These are phyloP conservation scores for Rheum nobile DNA, from an alignment of 148 eudicot genomes.

Conservation along the genomic window DNA sequence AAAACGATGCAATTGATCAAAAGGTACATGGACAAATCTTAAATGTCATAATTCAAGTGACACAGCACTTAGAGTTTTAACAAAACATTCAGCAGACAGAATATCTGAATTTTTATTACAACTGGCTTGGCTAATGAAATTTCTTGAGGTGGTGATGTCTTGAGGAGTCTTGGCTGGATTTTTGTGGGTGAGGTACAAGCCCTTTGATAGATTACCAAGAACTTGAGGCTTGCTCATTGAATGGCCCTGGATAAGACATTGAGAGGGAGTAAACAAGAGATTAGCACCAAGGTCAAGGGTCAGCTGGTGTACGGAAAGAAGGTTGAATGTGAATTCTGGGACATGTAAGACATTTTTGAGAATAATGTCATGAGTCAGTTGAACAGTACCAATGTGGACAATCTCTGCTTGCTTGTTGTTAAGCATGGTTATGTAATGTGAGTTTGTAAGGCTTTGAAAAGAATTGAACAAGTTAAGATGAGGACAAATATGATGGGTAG, in stretches of 20 bases:
- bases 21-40: background rate
- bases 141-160: background rate
- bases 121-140: background rate
- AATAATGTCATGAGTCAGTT: background rate
- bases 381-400: background rate
- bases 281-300: background rate
- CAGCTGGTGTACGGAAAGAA: background rate
- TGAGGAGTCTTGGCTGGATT: background rate
- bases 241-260: background rate
- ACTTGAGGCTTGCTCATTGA: background rate
- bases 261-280: background rate
- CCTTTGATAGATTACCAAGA: background rate
- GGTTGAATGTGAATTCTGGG: background rate
- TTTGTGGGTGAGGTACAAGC: background rate
- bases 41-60: background rate
- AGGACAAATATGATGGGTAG: background rate
- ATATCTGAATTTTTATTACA: background rate
- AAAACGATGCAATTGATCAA: background rate
- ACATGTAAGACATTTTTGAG: background rate
- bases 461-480: background rate
- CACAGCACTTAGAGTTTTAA: background rate
- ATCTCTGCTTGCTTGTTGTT: background rate
- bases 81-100: background rate
- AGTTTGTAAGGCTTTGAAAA: background rate
- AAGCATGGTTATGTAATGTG: background rate